Conservation (phyloP, 768 basidiomycete genomes). For the Boletus sensibilis region DNA sequence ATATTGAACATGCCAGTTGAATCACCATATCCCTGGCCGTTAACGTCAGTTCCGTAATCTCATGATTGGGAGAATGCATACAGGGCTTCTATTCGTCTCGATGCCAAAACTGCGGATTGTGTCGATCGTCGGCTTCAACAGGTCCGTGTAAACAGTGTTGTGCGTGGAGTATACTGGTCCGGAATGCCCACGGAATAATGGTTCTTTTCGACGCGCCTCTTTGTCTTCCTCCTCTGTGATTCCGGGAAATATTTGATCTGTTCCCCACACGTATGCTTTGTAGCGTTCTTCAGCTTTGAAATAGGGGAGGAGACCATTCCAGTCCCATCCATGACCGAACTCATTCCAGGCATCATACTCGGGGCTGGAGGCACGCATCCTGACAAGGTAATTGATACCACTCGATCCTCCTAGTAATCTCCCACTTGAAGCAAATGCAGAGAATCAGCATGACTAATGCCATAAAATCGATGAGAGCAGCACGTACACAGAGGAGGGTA, state of each 20-base stretch:
- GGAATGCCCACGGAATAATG: conserved; percentile 10
- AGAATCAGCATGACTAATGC: not conserved
- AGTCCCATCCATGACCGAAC: conserved; percentile 19
- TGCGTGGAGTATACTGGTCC: conserved; percentile 16
- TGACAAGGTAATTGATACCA: conserved; percentile 18
- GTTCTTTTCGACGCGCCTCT: conserved; percentile 6
- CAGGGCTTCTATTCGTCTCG: conserved; percentile 15
- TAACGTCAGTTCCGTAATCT: not conserved
- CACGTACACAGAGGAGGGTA: conserved; percentile 6
- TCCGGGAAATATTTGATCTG: conserved; percentile 15
- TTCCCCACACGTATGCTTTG: conserved; percentile 4
- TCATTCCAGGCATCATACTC: conserved; percentile 22
- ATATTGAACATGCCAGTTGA: conserved; percentile 21
- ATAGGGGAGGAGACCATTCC: conserved; percentile 14
- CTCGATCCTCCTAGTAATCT: conserved; percentile 22
- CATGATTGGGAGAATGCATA: not conserved
- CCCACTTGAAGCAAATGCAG: conserved; percentile 2
- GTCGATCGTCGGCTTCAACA: conserved; percentile 12
- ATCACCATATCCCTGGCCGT: conserved; percentile 7
- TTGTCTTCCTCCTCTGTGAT: conserved; percentile 12
- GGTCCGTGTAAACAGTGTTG: conserved; percentile 14
- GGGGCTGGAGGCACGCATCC: conserved; percentile 19
- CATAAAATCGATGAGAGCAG: not conserved
- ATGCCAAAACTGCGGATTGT: conserved; percentile 9
- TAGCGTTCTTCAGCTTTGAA: conserved; percentile 17